Base-by-base conservation (phyloP, 1,284 basidiomycete genomes). In the Cryptococcus maquisensis region DNA sequence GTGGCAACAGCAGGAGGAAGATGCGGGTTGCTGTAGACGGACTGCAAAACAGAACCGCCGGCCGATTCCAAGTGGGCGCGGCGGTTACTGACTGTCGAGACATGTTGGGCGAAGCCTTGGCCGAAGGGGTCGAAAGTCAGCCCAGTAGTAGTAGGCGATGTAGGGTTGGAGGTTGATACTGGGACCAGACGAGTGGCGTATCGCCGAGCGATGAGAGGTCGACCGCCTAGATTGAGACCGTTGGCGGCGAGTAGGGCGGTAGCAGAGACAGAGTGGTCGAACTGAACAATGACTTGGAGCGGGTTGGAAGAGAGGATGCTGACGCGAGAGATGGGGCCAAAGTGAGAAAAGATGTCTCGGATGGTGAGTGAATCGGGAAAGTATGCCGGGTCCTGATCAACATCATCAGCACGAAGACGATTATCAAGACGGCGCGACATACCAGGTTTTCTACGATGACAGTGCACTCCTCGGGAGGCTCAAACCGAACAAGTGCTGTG, bases 371-470 rank as follows among this genome's bases (percentile, higher is more conserved):
- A 54, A 38, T 64, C 60, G 5, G 69, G 67, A 56, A 71, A 71
- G 57, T 64, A 62, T 18, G 38, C 28, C 3, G 64, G 55, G 50
- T 71, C 66, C 72, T 74, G 53, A 1, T 1, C 1, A 65, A 63
- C 50, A 43, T 3, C 20, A 23, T 21, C 15, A n/a, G 21, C 21
- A 3, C 4, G 28, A 5, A n/a, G 18, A 12, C 12, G 7, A 28
- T 4, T 23, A 21, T 8, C 3, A 35, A 32, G 41, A 10, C 0
- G 21, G 37, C 13, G 2, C 10, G 18, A 55, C 66, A 62, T 40
- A 72, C 72, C 20, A 74, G 54, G 49, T 71, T 69, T 45, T 74
- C 72, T 5, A 70, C 67, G 3, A 72, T 56, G 8, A 71, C 71
- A 10, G 65, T 44, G 43, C 60, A 62, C 1, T 66, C 68, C 2